These are phyloP conservation scores for Nigrograna mackinnonii DNA, from an alignment of 2,329 filamentous ascomycete genomes.

Conservation along the genomic window DNA sequence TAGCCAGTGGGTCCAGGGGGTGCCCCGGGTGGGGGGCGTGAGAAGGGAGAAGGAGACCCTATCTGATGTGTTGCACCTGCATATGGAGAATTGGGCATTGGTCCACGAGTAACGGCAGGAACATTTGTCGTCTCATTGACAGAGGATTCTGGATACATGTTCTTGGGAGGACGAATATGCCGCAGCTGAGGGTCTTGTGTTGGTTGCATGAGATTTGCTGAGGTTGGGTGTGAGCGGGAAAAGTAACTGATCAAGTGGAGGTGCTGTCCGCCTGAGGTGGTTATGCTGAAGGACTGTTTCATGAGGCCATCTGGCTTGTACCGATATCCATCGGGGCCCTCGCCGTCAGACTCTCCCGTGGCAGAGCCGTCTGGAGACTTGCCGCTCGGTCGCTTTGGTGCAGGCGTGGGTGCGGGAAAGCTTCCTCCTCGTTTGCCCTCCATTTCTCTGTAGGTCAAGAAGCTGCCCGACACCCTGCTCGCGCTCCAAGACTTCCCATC, in stretches of 20 bases:
- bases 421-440: slow-evolving; percentile 91
- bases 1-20: not conserved
- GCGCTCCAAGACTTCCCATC: slow-evolving; percentile 99
- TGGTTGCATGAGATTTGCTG: slow-evolving; percentile 77
- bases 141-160: slow-evolving; percentile 96
- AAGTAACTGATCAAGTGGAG: slow-evolving; percentile 98
- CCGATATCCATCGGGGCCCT: slow-evolving; percentile 51
- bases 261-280: slow-evolving; percentile 85
- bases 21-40: slow-evolving; percentile 44
- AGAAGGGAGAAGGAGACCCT: slow-evolving; percentile 58
- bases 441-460: slow-evolving; percentile 97
- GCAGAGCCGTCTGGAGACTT: slow-evolving; percentile 84
- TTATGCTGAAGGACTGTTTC: slow-evolving; percentile 99
- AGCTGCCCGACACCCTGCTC: slow-evolving; percentile 94
- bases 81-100: slow-evolving; percentile 63
- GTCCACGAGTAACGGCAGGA: slow-evolving; percentile 78
- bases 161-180: slow-evolving; percentile 84
- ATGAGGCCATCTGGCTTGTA: slow-evolving; percentile 89
- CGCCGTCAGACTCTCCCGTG: slow-evolving; percentile 81
- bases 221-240: slow-evolving; percentile 74
- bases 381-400: slow-evolving; percentile 49
- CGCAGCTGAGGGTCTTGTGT: slow-evolving; percentile 78
- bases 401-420: slow-evolving; percentile 59
- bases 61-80: slow-evolving; percentile 54
- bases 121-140: slow-evolving; percentile 82